Evolutionary conservation across 75 land plant species (phyloP), one percentile per base, ranked within the genome.

Genomic region (Larix kaempferi): DNA sequence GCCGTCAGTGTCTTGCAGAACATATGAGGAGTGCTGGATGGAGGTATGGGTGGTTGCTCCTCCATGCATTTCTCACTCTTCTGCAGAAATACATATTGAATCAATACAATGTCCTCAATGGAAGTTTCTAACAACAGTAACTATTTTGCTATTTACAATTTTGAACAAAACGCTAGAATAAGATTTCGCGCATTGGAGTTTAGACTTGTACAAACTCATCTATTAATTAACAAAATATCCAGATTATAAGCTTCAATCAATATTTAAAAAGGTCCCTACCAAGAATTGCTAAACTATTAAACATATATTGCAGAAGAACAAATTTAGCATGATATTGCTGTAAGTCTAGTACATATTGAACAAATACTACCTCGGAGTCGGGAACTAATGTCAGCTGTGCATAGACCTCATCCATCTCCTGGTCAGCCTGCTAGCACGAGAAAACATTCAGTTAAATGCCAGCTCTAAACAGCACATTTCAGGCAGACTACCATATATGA

Each of bases 1-100:
- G 91, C 91, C 23, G 96, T 93, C 57, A 93, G 85, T 21, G 91
- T 89, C 82, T 94, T 94, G 73, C 94, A 94, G 85, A 94, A 94
- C 94, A 91, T 91, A 65, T 91, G 91, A 29, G 93, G 86, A 19
- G 81, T 87, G 15, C 59, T 26, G 3, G 78, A 79, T 54, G 33
- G 7, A 26, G 56, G 75, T 74, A 56, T 35, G 17, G 75, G 0
- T 7, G 14, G 57, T 74, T 23, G 75, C 35, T 54, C 75, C 57
- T 74, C 75, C 7, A 17, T 12, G 27, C 75, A 55, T 55, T 74
- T 56, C 75, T 74, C 54, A 52, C 58, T 74, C 6, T 74, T 49
- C 75, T 74, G 75, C 6, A 69, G 73, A n/a, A 69, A 29, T n/a
- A 41, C n/a, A 69, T 44, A 41, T 11, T 4, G 23, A 69, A 39